Base-by-base conservation (phyloP, 106 monocot genomes). In the Apostasia shenzhenica region DNA sequence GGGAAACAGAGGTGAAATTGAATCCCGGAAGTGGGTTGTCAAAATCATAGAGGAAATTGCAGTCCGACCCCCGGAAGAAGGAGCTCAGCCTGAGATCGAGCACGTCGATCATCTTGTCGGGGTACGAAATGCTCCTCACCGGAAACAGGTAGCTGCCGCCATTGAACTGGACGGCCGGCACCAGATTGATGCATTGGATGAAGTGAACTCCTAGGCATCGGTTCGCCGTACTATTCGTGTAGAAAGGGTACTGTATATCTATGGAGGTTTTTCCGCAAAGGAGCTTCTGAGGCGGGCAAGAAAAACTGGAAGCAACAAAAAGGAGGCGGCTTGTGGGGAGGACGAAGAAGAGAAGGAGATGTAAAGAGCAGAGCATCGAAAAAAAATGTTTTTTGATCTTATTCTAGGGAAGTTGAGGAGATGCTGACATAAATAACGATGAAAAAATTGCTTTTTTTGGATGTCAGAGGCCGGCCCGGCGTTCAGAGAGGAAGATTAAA, bases 11-110 rank as follows among this genome's bases (percentile, higher is more conserved):
- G 41, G 67, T 53, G 67, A 68, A 51, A 14, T 68, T 54, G n/a
- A 68, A 54, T 14, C 54, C 53, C 12, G 38, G 67, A 41, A 68
- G 2, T 4, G 67, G 67, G 14, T 4, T 41, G 3, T 7, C 10
- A 53, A 68, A 68, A 68, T 52, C 41, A 43, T 68, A 68, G 9
- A 54, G 2, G 37, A 68, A 68, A 42, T 53, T 41, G 51, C 67
- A 68, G 8, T 68, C 46, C 53, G 52, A 68, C 40, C 53, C 67
- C 54, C 67, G 11, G 54, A 68, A 68, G 41, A 53, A 68, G 8
- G 67, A 51, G 54, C 67, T 68, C 39, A 68, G 67, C 67, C 14
- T 68, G 11, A 68, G 67, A 13, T 68, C 67, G n/a, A 53, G 67
- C 53, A 68, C 54, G 6, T 8, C 46, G 40, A 68, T 41, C 10